Evolutionary conservation across 2,329 filamentous ascomycete genomes (phyloP), one percentile per base, ranked within the genome.

Genomic region (Aureobasidium sp.): DNA sequence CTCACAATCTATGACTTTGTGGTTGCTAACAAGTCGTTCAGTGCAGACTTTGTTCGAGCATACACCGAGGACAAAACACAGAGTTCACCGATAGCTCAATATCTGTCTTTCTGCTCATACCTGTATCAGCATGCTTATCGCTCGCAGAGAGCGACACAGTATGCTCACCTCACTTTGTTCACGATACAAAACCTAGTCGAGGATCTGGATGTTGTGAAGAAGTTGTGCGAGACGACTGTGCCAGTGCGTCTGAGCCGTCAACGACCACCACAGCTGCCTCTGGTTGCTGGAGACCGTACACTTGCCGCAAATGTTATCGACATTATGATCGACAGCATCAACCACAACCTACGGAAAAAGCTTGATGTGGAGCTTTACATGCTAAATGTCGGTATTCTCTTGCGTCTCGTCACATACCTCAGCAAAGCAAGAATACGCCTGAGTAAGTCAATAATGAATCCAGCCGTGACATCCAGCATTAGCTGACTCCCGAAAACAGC

Each of bases 1-100:
- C 81, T 99, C 37, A 87, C 91, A 0, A 87, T 90, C 0, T 99
- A 97, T 72, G 94, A 97, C 73, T 97, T 97, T 72, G 86, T 87
- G 3, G 89, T 96, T 71, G 89, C 92, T 37, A 99, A 97, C 78
- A 97, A 97, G 75, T 81, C 97, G 9, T 97, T 99, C 75, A 93
- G 90, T 73, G 88, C 90, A 72, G 92, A 88, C 68, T 77, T 99
- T 47, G 84, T 96, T 57, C 64, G 67, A 25, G 72, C 85, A 27
- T 71, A 82, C 6, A 75, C 85, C 0, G 84, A 86, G 29, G 76
- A 75, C 53, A 87, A 87, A 67, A 84, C 81, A 45, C 80, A 84
- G 49, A 87, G 93, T 69, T 83, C 87, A 1, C 89, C 92, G 0
- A 87, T 99, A 65, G 85, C 88, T 51, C 87, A 84, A 67, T 95